Base-by-base conservation (phyloP, 805 yeast species). In the Cyberlindnera mrakii region DNA sequence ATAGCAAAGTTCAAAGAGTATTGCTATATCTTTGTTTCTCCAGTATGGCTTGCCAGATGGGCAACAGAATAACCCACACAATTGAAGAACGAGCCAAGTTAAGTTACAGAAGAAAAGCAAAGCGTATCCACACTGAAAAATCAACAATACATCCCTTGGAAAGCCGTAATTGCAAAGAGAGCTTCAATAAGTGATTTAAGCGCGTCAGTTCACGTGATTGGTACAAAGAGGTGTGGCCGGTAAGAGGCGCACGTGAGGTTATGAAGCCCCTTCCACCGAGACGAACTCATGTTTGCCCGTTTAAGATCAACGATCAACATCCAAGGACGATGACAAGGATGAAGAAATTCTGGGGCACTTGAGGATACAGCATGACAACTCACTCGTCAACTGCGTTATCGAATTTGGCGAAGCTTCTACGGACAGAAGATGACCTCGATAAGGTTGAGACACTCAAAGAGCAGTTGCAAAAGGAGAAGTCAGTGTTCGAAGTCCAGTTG, bases 401-500 rank as follows among this genome's bases (percentile, higher is more conserved):
- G 31, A 58, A 58, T 35, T 53, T 68, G 11, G 53, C 67, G 0
- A 61, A 58, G 20, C 48, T 67, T 16, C 48, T 68, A 8, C 63
- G 62, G 43, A 64, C 65, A 35, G 74, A 70, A 35, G 59, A 66
- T 25, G 89, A 84, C 45, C 62, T 82, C 33, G 75, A 70, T 40
- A 78, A 75, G 44, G 70, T 83, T 6, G 63, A 67, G 10, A 63
- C 68, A 8, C 62, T 84, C 25, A 74, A 74, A 43, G 77, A 72
- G 41, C 83, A 78, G 45, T 63, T 84, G 38, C 47, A 60, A 6
- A 81, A 80, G 49, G 96, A 91, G 56, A 86, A 85, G 59, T 72
- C 82, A 0, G 73, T 84, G 3, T 68, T 88, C 11, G 96, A 87
- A 52, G 70, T 82, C 38, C 53, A 52, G 30, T 37, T 57, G 13